Conservation (phyloP, 2,329 filamentous ascomycete genomes). For the Pseudogymnoascus sp. region DNA sequence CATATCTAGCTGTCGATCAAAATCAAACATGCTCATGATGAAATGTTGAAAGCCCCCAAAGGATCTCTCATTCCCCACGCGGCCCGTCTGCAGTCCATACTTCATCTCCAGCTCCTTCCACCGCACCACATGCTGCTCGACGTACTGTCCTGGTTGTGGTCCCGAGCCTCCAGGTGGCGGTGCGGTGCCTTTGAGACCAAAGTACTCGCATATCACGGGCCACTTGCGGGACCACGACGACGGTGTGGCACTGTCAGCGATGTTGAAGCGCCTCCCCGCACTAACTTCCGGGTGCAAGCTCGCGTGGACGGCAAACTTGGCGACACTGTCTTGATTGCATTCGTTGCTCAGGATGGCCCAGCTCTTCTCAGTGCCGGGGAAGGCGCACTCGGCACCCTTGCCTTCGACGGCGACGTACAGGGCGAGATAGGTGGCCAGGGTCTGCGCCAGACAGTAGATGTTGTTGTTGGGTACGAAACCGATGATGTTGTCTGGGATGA, state of each 20-base stretch:
- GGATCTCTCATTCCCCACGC: not conserved
- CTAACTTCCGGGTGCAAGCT: constrained; percentile 33
- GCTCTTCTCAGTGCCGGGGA: constrained; percentile 30
- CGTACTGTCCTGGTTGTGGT: constrained; percentile 23
- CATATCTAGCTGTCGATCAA: constrained; percentile 36
- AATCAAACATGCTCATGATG: constrained; percentile 28
- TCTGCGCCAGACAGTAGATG: constrained; percentile 34
- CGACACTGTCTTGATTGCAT: constrained; percentile 30
- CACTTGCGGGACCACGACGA: constrained; percentile 36
- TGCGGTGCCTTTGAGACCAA: constrained; percentile 34
- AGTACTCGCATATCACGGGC: constrained; percentile 38
- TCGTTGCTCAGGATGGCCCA: constrained; percentile 30
- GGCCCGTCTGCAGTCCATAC: not conserved
- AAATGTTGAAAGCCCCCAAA: not conserved
- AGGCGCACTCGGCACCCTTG: constrained; percentile 27
- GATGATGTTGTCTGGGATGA: constrained; percentile 36
- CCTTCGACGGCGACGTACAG: constrained; percentile 31
- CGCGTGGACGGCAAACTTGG: constrained; percentile 34
- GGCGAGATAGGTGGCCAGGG: constrained; percentile 31
- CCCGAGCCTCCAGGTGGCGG: constrained; percentile 24
- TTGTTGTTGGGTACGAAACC: constrained; percentile 38
- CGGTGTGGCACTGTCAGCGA: constrained; percentile 31
- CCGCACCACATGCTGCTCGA: constrained; percentile 8
- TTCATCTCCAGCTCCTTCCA: too few relatives aligned
- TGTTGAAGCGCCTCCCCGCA: constrained; percentile 33